These are phyloP conservation scores for Coffea humblotiana DNA, from an alignment of 305 asterid species.

Conservation along the genomic window DNA sequence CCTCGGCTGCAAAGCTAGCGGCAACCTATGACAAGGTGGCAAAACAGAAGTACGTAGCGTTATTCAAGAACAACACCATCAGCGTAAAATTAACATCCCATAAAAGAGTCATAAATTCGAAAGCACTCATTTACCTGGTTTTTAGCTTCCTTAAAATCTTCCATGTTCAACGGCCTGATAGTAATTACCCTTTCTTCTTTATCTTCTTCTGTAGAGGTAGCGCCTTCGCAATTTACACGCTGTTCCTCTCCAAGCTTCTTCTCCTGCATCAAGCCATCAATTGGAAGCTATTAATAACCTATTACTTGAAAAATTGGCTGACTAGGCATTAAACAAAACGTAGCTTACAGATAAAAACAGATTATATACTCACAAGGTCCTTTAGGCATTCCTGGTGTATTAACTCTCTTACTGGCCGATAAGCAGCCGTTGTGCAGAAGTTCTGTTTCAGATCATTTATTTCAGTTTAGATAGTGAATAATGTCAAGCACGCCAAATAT, in stretches of 20 bases:
- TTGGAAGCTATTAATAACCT: not conserved
- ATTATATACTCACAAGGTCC: conserved; percentile 37
- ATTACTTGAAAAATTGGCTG: not conserved
- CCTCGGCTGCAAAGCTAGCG: conserved; percentile 80
- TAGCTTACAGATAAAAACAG: not conserved
- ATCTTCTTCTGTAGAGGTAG: conserved; percentile 21
- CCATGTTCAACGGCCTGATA: conserved; percentile 71
- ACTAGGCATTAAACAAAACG: not conserved
- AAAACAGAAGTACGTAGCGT: not conserved
- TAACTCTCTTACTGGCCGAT: conserved; percentile 70
- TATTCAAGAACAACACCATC: not conserved
- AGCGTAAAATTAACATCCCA: not conserved
- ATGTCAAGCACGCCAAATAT: not conserved
- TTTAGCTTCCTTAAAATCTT: conserved; percentile 70
- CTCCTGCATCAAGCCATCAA: conserved; percentile 47
- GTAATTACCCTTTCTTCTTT: conserved; percentile 54
- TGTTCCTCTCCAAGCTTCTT: conserved; percentile 44
- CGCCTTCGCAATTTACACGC: conserved; percentile 26
- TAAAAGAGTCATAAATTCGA: not conserved
- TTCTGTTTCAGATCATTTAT: conserved; percentile 43
- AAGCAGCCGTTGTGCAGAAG: conserved; percentile 74
- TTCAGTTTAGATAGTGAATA: not conserved
- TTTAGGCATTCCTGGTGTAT: conserved; percentile 58
- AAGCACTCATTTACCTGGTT: conserved; percentile 47
- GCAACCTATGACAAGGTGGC: conserved; percentile 50